Evolutionary conservation across 768 basidiomycete species (phyloP), one percentile per base, ranked within the genome.

Genomic region (Inosperma sp.): DNA sequence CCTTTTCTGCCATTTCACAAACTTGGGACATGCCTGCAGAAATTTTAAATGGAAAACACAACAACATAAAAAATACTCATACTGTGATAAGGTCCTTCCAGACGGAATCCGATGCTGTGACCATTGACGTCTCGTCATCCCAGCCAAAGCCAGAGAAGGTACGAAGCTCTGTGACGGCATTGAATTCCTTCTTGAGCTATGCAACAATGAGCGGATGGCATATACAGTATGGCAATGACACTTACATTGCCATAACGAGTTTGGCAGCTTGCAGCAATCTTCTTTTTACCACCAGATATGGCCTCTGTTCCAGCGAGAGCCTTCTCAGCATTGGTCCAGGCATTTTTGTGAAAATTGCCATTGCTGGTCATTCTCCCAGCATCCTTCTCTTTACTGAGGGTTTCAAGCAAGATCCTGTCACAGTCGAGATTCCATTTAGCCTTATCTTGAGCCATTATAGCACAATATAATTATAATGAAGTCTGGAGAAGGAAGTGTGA

Each of bases 91-190:
- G 44, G 2, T 33, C 46, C 2, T 52, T 47, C 51, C 61, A 62
- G 9, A 64, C 65, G 7, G 61, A 57, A 14, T 69, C 62, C 10
- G 61, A 54, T 45, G 68, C 67, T 2, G 62, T 68, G 1, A 47
- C 65, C 16, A 67, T 55, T 40, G 54, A 30, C 7, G 53, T 35
- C 0, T 23, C 50, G 9, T 59, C 57, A 55, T 68, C 54, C 65
- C 66, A 68, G 1, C 66, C 63, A 58, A 66, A 66, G 1, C 63
- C 63, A 22, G 62, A 65, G 9, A 44, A 52, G 10, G 55, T 51
- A 30, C 60, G 37, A 14, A 62, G 45, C 10, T 47, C 13, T 19
- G 57, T 55, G 36, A 66, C 65, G 19, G 53, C 44, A 17, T 30
- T 19, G 35, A 58, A 62, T 7, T 59, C 49, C 34, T 58, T 58